phyloP scores from a whole-genome alignment of 1,284 basidiomycete species.

The Tilletia indica region DNA sequence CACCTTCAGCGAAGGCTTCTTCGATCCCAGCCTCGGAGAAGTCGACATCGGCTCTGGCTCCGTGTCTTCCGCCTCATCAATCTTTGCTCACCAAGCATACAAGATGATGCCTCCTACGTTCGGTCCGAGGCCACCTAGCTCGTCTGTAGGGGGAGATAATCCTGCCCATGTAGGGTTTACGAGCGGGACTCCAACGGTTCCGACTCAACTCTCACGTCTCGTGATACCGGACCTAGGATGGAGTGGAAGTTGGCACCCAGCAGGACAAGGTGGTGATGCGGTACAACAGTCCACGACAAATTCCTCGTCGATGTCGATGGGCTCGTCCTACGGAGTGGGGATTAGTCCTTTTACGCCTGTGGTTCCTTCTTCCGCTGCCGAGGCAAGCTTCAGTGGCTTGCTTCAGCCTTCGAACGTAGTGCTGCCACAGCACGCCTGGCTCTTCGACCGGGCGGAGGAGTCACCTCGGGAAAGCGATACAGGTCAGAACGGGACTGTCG shows the following conservation, averaged over 20 bases:
- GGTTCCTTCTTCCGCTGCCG: neutral
- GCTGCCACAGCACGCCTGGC: neutral
- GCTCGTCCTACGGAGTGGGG: too few species aligned
- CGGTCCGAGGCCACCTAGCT: neutral
- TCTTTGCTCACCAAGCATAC: neutral
- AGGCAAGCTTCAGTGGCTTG: neutral
- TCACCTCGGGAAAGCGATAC: neutral
- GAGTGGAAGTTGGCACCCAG: neutral
- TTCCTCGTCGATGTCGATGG: too few species aligned
- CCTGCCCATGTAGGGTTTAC: neutral
- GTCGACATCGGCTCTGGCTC: neutral
- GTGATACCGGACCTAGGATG: neutral
- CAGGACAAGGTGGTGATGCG: neutral
- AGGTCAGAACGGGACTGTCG: too few species aligned
- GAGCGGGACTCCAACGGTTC: neutral
- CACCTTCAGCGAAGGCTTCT: neutral
- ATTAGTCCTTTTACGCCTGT: neutral
- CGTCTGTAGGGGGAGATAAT: neutral
- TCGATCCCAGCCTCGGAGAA: too few species aligned
- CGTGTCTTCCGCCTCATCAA: slow-evolving; percentile 9
- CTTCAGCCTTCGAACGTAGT: neutral
- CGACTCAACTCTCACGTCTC: neutral
- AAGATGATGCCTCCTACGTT: slow-evolving; percentile 1
- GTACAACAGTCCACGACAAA: neutral
- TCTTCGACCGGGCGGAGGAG: neutral